Base-by-base conservation (phyloP, 129 eudicot genomes). In the Flaveria robusta region DNA sequence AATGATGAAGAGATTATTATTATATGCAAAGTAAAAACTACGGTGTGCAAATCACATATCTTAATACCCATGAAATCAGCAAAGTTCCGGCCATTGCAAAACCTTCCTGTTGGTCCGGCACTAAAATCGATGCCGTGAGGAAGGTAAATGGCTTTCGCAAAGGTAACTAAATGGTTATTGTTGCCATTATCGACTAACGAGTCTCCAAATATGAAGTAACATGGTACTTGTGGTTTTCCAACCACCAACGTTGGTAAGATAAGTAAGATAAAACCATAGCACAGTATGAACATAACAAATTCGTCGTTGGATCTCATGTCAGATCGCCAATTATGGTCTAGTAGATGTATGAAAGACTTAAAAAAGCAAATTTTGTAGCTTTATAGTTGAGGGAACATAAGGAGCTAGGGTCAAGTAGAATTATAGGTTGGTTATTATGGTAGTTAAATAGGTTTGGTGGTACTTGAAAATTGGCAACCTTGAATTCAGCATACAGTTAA, bases 191-290 rank as follows among this genome's bases (percentile, higher is more conserved):
- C 83, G 12, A 78, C 79, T 60, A 78, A 65, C 3, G 83, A 83
- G 71, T 83, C 86, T 15, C 85, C 85, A 15, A 82, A 82, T 41
- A 82, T 82, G 78, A 77, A 82, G 68, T 71, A 82, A 55, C 85
- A 82, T 43, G 85, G 85, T 72, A 82, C 79, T 82, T 77, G 71
- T 34, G 43, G 82, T 34, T 82, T 77, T 72, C 75, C 85, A 66
- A 34, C 65, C 29, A 82, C 85, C 65, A 51, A 43, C 54, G 51
- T 73, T 27, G 79, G 79, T 73, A 73, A 73, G 63, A 80, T 41
- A 42, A 66, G 79, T 73, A 73, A 73, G 63, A 80, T 41, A 42
- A 66, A 24, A 42, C 52, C 37, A 51, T 54, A 66, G 43, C 66
- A 66, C 42, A 66, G 11, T 26, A 42, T 43, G 27, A 73, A 66